Evolutionary conservation across 1,284 basidiomycete genomes (phyloP), one percentile per base, ranked within the genome.

Genomic region (Pseudozyma tsukubaensis): DNA sequence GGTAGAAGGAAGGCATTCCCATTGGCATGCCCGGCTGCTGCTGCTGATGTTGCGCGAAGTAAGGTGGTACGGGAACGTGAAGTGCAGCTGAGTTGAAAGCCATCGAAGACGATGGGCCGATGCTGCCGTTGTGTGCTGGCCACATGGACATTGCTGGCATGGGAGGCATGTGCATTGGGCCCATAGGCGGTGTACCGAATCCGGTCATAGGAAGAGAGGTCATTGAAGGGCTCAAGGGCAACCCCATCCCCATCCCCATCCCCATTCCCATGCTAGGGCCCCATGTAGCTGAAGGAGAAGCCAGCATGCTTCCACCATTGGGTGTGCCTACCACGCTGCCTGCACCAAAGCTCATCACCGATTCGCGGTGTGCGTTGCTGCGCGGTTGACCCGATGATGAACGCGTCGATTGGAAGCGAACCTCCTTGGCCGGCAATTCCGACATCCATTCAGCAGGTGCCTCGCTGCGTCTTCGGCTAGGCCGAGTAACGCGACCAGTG

Each of bases 381-480:
- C 29, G 34, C 21, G 44, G 21, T 14, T 13, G 32, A 9, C 44
- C 47, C 10, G 52, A 48, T 34, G 50, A 24, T 4, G 59, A 50
- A 12, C 54, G 50, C 4, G 57, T 47, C 44, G 65, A 62, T 24
- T 48, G 44, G 47, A 58, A 29, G 24, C 24, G 24, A 29, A 57
- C n/a, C 47, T 56, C 12, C 16, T 32, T 59, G 13, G 37, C 35
- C 16, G 62, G 47, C 54, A 59, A 9, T 13, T 72, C 70, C 13
- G 45, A 42, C 8, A 58, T 7, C 70, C 70, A 72, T 32, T 72
- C 70, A 8, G 63, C n/a, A 1, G 70, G 70, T 11, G 70, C 70
- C 29, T 67, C 64, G 42, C 70, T 72, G 16, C 64, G 56, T 44
- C 70, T 59, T 5, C 57, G 48, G 4, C 21, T 50, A 16, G 45